Conservation (phyloP, 2,329 filamentous ascomycete species). For the Talaromyces sp. region DNA sequence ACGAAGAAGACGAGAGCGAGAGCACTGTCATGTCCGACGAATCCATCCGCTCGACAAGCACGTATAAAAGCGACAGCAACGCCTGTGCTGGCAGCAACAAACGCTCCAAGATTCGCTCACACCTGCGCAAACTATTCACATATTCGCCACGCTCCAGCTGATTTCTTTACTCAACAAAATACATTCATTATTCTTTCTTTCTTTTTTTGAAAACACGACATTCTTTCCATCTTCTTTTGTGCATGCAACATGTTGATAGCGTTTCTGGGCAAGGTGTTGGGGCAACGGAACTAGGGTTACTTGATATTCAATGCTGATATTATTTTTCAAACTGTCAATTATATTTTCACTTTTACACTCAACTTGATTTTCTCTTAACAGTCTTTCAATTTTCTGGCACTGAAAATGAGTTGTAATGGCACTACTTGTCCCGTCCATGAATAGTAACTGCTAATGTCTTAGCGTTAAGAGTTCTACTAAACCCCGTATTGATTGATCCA, state of each 20-base stretch:
- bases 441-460: not conserved
- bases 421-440: not conserved
- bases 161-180: not conserved
- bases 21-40: constrained; percentile 15
- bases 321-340: not conserved
- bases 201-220: not conserved
- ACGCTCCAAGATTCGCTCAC: constrained; percentile 6
- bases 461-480: not conserved
- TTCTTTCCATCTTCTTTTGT: not conserved
- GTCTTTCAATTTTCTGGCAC: not conserved
- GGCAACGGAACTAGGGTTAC: not conserved
- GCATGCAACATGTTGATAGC: not conserved
- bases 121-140: constrained; percentile 6
- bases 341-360: not conserved
- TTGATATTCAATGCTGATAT: not conserved
- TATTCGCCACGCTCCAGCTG: not conserved
- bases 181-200: not conserved
- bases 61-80: not conserved
- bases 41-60: not conserved
- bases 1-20: constrained; percentile 19
- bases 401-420: too few relatives aligned
- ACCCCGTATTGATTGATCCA: not conserved
- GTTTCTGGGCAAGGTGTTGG: not conserved
- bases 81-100: not conserved
- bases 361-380: not conserved